Percentiles rank a stretch among this genome's conserved stretches.
These are phyloP conservation scores for Fusarium sp. DNA, from an alignment of 2,329 filamentous ascomycete species.

Conservation along the genomic window DNA sequence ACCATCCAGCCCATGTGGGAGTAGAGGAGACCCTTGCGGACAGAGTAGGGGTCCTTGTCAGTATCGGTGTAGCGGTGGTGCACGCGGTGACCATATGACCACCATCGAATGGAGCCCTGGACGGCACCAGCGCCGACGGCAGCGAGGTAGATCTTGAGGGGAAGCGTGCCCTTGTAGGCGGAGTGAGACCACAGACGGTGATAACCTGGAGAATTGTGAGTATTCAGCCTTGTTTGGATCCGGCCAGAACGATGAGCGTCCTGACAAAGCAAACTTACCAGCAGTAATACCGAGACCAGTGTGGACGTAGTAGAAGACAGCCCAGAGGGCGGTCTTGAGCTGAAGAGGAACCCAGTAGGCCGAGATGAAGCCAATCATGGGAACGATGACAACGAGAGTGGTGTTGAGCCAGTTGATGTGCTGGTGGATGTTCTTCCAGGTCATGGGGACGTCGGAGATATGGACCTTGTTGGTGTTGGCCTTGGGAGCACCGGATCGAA, in stretches of 20 bases:
- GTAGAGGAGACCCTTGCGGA: conserved; percentile 88
- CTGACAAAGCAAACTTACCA: conserved; percentile 61
- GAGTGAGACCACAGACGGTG: conserved; percentile 88
- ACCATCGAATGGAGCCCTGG: conserved; percentile 89
- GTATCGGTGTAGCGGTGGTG: conserved; percentile 95
- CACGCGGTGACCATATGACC: conserved; percentile 86
- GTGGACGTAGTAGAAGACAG: conserved; percentile 85
- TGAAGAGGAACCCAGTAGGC: conserved; percentile 83
- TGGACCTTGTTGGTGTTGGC: conserved; percentile 62
- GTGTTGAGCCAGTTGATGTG: conserved; percentile 96
- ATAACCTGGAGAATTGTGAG: conserved; percentile 45
- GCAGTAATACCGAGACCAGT: conserved; percentile 85
- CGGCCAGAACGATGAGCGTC: neutral
- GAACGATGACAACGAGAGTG: conserved; percentile 82
- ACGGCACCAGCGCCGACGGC: conserved; percentile 85
- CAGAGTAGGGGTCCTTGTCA: conserved; percentile 91
- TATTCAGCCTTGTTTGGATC: neutral
- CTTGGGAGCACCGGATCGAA: conserved; percentile 48
- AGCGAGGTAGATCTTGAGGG: conserved; percentile 85
- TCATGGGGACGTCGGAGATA: conserved; percentile 86
- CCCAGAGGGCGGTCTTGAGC: conserved; percentile 77
- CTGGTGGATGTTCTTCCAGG: conserved; percentile 86
- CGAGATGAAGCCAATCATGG: conserved; percentile 77
- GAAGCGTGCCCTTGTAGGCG: conserved; percentile 81
- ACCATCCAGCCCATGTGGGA: conserved; percentile 88